Evolutionary conservation across 192 early-diverging fungal genomes (phyloP).

Genomic region (Phycomyces nitens): DNA sequence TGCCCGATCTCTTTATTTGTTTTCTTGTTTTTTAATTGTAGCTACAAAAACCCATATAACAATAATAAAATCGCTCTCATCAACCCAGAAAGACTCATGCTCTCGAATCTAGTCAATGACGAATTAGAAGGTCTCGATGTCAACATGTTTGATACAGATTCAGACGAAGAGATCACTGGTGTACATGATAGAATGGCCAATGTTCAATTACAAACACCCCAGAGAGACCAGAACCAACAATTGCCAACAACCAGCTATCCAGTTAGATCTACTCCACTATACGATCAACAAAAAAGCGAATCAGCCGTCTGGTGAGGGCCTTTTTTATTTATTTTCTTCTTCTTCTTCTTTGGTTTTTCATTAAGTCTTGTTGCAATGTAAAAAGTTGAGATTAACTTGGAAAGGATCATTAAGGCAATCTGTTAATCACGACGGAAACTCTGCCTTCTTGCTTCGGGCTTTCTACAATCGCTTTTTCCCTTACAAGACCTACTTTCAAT

Average conservation of each 20-base stretch:
- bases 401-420: background rate
- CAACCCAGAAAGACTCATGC: background rate
- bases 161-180: background rate
- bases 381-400: too few species aligned
- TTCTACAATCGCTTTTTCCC: slow-evolving; percentile 92
- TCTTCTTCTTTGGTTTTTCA: background rate
- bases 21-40: background rate
- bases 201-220: slow-evolving; percentile 11
- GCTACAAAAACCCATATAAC: background rate
- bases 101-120: background rate
- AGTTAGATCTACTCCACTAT: background rate
- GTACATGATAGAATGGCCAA: slow-evolving; percentile 4
- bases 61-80: background rate
- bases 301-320: background rate
- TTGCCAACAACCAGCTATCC: too few species aligned
- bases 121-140: background rate
- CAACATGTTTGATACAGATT: slow-evolving; percentile 8
- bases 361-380: too few species aligned
- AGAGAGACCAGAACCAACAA: background rate
- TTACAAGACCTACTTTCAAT: slow-evolving; percentile 70
- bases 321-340: background rate
- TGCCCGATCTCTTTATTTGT: too few species aligned
- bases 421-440: slow-evolving; percentile 2
- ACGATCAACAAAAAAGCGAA: background rate
- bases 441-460: slow-evolving; percentile 43